A percentile compares a stretch with the other conserved stretches of the same genome.
Conservation (phyloP, 805 yeast genomes). For the Kregervanrija delftensis region DNA sequence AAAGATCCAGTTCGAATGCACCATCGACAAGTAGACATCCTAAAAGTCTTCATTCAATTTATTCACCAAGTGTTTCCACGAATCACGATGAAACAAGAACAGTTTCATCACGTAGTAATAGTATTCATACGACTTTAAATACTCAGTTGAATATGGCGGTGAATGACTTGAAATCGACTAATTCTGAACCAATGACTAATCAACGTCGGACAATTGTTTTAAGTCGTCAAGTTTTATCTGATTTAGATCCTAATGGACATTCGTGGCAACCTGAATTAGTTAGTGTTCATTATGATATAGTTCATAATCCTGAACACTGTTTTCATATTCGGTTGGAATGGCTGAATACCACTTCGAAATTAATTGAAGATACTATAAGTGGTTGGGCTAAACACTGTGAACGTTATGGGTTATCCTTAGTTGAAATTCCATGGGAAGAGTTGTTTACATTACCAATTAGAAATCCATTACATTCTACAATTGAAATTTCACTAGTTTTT, state of each 20-base stretch:
- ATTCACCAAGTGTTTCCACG: not conserved
- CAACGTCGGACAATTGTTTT: constrained; percentile 37
- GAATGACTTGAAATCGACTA: too few relatives aligned
- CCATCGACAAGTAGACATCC: constrained; percentile 1
- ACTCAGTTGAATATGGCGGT: too few relatives aligned
- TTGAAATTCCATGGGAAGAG: constrained; percentile 91
- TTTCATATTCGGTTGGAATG: constrained; percentile 89
- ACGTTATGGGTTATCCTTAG: constrained; percentile 70
- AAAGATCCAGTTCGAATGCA: constrained; percentile 2
- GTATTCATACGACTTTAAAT: too few relatives aligned
- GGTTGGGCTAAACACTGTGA: constrained; percentile 81
- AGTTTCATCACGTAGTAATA: too few relatives aligned
- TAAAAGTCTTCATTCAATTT: not conserved
- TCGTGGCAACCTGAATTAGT: constrained; percentile 75
- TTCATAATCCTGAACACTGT: constrained; percentile 92
- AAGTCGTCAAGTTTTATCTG: constrained; percentile 59
- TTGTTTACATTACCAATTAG: constrained; percentile 64
- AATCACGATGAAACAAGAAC: not conserved
- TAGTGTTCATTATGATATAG: constrained; percentile 82
- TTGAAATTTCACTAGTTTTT: constrained; percentile 56
- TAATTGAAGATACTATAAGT: constrained; percentile 70
- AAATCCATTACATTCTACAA: constrained; percentile 86
- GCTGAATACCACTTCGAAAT: constrained; percentile 82
- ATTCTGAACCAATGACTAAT: too few relatives aligned
- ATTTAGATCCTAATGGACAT: constrained; percentile 65